These are phyloP conservation scores for Boletellus deceptivus DNA, from an alignment of 1,284 basidiomycete species.

Conservation along the genomic window DNA sequence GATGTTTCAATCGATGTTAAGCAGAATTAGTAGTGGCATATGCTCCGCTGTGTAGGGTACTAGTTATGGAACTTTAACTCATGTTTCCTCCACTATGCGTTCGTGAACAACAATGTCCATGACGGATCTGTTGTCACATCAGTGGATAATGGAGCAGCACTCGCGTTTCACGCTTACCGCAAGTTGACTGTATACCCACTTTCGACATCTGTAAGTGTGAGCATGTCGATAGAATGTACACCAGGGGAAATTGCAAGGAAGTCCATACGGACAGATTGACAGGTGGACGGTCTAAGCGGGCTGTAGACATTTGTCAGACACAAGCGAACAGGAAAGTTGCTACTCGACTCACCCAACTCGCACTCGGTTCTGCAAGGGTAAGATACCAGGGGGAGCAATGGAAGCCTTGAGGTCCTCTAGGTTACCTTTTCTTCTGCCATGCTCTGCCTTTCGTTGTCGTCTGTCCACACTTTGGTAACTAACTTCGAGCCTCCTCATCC, in stretches of 20 bases:
- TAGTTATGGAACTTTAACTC: constrained; percentile 11
- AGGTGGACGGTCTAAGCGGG: constrained; percentile 75
- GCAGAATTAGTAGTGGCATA: constrained; percentile 6
- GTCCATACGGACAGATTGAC: constrained; percentile 83
- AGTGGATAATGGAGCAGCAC: not conserved
- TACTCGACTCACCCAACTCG: constrained; percentile 65
- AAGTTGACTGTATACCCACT: constrained; percentile 72
- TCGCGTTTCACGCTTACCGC: constrained; percentile 42
- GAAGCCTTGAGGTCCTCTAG: constrained; percentile 36
- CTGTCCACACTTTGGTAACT: constrained; percentile 55
- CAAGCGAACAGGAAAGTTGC: not conserved
- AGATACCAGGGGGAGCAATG: constrained; percentile 54
- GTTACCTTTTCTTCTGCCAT: constrained; percentile 18
- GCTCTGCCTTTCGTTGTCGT: constrained; percentile 43
- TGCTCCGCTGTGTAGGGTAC: constrained; percentile 14
- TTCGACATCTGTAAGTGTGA: constrained; percentile 74
- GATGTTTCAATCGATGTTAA: constrained; percentile 1
- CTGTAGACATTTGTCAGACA: constrained; percentile 38
- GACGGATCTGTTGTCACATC: constrained; percentile 46
- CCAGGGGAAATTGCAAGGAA: constrained; percentile 81
- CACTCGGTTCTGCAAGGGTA: constrained; percentile 79
- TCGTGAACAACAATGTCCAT: constrained; percentile 70
- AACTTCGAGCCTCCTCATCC: constrained; percentile 76
- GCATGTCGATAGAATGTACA: constrained; percentile 71
- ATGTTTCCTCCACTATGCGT: constrained; percentile 12